Percentiles rank a stretch among this genome's conserved stretches.
phyloP scores from a whole-genome alignment of 768 basidiomycete genomes.

The Pleurotus platypus region DNA sequence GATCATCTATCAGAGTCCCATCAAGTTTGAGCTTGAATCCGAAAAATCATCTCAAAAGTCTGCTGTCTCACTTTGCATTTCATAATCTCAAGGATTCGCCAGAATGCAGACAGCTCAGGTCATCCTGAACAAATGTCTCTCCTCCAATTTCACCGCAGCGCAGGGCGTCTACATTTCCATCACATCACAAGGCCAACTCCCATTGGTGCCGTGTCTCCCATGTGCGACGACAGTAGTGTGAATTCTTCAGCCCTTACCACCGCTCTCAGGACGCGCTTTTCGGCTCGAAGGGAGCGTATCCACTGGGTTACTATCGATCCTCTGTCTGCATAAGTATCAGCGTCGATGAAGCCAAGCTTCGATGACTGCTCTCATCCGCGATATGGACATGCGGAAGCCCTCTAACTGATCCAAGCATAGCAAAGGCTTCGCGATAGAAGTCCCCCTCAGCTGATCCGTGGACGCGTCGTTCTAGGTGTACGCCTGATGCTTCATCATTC shows the following conservation, averaged over 20 bases:
- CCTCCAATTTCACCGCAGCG: too few relatives aligned
- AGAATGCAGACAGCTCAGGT: too few relatives aligned
- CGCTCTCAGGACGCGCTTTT: not conserved
- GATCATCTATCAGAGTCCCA: not conserved
- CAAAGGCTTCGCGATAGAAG: not conserved
- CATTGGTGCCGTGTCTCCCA: not conserved
- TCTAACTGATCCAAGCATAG: not conserved
- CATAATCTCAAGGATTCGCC: too few relatives aligned
- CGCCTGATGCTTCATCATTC: not conserved
- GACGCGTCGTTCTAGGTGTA: not conserved
- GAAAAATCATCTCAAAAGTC: too few relatives aligned
- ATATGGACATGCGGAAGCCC: not conserved
- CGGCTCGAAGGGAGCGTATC: not conserved
- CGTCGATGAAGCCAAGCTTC: not conserved
- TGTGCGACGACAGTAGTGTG: not conserved
- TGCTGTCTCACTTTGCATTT: too few relatives aligned
- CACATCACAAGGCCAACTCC: not conserved
- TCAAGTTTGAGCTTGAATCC: not conserved
- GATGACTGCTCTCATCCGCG: not conserved
- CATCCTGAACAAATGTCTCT: too few relatives aligned
- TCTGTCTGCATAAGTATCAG: not conserved
- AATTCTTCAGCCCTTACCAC: not conserved
- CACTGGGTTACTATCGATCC: not conserved
- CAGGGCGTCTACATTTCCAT: too few relatives aligned
- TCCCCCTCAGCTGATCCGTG: not conserved